These are phyloP conservation scores for Heliosperma pusillum DNA, from an alignment of 148 eudicot genomes.

Conservation along the genomic window DNA sequence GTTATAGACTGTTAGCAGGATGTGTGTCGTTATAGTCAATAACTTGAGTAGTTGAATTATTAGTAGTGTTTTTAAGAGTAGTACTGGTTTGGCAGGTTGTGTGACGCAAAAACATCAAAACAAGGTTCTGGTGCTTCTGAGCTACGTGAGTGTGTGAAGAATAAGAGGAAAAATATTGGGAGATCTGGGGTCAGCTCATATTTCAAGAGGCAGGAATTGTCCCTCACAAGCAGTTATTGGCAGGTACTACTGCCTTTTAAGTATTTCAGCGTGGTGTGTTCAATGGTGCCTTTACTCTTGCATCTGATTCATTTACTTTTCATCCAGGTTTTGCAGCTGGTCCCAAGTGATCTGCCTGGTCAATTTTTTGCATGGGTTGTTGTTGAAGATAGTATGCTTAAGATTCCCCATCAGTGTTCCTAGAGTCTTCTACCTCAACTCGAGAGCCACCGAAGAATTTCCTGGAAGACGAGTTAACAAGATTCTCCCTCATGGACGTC, in stretches of 20 bases:
- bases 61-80: too few species aligned
- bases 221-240: conserved; percentile 69
- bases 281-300: conserved; percentile 6
- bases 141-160: conserved; percentile 29
- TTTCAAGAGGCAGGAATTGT: conserved; percentile 79
- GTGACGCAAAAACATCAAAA: conserved; percentile 35
- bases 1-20: too few species aligned
- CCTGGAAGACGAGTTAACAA: conserved; percentile 92
- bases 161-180: conserved; percentile 41
- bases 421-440: too few species aligned
- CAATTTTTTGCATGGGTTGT: conserved; percentile 81
- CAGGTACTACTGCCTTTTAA: conserved; percentile 48
- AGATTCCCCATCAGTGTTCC: conserved; percentile 66
- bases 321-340: conserved; percentile 80
- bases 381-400: conserved; percentile 73
- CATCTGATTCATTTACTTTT: conserved; percentile 14
- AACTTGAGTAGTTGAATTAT: too few species aligned
- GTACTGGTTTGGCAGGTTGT: too few species aligned
- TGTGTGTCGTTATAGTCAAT: too few species aligned
- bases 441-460: conserved; percentile 88
- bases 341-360: conserved; percentile 60
- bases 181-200: conserved; percentile 72
- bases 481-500: conserved; percentile 91
- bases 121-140: conserved; percentile 35
- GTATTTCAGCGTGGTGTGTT: not conserved